A percentile compares a stretch with the other conserved stretches of the same genome.
phyloP scores from a whole-genome alignment of 805 yeast species.

The Saccharomycopsis sp. region DNA sequence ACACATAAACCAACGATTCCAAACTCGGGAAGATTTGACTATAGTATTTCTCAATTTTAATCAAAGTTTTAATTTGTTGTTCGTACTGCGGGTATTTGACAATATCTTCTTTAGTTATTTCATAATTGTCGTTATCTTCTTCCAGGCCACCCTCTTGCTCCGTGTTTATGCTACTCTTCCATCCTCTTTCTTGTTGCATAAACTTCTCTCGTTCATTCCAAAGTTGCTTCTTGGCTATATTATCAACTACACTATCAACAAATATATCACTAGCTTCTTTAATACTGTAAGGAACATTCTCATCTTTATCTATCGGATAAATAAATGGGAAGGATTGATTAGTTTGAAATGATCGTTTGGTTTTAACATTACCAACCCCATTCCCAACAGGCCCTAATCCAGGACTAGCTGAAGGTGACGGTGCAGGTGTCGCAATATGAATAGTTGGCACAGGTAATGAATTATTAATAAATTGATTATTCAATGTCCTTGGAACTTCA shows the following conservation, averaged over 20 bases:
- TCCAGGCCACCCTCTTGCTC: constrained; percentile 21
- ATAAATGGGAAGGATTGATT: constrained; percentile 62
- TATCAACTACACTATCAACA: constrained; percentile 52
- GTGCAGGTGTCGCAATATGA: constrained; percentile 82
- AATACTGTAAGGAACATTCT: constrained; percentile 61
- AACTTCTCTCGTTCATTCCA: constrained; percentile 66
- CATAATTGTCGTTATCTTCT: constrained; percentile 27
- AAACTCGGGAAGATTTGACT: constrained; percentile 43
- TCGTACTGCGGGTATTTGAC: constrained; percentile 32
- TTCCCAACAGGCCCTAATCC: constrained; percentile 24
- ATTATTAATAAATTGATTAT: constrained; percentile 36
- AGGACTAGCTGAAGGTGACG: constrained; percentile 69
- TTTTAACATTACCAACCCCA: constrained; percentile 29
- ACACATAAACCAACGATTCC: constrained; percentile 56
- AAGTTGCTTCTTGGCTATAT: constrained; percentile 61
- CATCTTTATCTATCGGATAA: constrained; percentile 43
- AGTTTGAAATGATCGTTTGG: constrained; percentile 53
- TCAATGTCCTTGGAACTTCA: constrained; percentile 49
- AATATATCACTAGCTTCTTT: constrained; percentile 72
- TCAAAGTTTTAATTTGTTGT: constrained; percentile 36
- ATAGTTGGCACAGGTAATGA: constrained; percentile 47
- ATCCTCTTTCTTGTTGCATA: constrained; percentile 68
- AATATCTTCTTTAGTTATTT: constrained; percentile 30
- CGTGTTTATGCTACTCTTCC: constrained; percentile 27
- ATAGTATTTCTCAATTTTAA: constrained; percentile 58